These are phyloP conservation scores for Colletotrichum costaricense DNA, from an alignment of 2,329 filamentous ascomycete species.

Conservation along the genomic window DNA sequence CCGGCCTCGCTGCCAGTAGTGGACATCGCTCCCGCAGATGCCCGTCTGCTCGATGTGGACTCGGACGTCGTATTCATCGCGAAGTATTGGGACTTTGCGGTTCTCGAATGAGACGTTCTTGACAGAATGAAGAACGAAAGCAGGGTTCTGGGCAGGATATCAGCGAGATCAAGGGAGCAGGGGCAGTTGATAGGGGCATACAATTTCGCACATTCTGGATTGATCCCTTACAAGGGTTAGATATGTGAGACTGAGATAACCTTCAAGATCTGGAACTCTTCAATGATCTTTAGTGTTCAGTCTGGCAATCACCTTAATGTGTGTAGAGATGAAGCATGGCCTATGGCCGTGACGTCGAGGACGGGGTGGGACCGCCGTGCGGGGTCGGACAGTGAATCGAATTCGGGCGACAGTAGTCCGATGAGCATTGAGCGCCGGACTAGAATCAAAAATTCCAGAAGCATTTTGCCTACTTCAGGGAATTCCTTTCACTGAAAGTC, in stretches of 20 bases:
- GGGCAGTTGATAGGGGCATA: background rate
- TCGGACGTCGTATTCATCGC: conserved; percentile 53
- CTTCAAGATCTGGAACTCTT: background rate
- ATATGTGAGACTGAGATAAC: background rate
- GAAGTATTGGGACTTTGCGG: conserved; percentile 51
- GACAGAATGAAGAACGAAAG: conserved; percentile 59
- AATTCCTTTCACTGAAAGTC: background rate
- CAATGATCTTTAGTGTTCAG: background rate
- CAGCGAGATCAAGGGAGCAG: background rate
- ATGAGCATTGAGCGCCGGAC: background rate
- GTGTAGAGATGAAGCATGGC: background rate
- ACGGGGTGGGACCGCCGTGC: conserved; percentile 28
- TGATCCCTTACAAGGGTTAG: background rate
- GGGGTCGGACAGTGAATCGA: conserved; percentile 9
- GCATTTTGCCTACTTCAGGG: too few relatives aligned
- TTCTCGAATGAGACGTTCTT: conserved; percentile 58
- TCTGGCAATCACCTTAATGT: conserved; percentile 1
- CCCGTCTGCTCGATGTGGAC: conserved; percentile 58
- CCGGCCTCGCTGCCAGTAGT: conserved; percentile 59
- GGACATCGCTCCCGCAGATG: conserved; percentile 59
- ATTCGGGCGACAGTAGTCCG: conserved; percentile 24
- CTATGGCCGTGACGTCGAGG: conserved; percentile 20
- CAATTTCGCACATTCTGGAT: conserved; percentile 16
- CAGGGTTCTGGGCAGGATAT: conserved; percentile 48
- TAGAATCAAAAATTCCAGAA: background rate